Conservation (phyloP, 1,139 yeast genomes). For the Candida neerlandica region DNA sequence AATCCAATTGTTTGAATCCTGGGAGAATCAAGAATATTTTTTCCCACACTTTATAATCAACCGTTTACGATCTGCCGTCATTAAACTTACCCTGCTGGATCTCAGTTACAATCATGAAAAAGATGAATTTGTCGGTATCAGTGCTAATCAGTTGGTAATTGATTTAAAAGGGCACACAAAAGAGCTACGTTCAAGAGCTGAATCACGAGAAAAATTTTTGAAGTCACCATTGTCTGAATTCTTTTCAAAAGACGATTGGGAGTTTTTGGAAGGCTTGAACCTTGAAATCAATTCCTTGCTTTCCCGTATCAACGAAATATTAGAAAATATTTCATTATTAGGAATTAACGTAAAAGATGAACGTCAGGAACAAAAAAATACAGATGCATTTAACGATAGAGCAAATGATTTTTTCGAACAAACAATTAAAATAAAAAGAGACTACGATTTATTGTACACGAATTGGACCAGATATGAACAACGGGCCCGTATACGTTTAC, state of each 20-base stretch:
- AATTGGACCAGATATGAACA: not conserved
- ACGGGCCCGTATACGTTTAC: slow-evolving; percentile 6
- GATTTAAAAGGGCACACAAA: not conserved
- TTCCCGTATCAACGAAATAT: slow-evolving; percentile 32
- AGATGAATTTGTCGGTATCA: not conserved
- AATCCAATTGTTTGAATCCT: slow-evolving; percentile 38
- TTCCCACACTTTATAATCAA: slow-evolving; percentile 5
- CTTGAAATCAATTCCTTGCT: slow-evolving; percentile 32
- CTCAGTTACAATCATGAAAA: not conserved
- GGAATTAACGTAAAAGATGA: not conserved
- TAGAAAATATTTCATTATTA: slow-evolving; percentile 26
- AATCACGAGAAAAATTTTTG: not conserved
- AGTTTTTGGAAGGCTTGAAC: slow-evolving; percentile 14
- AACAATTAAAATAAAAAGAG: not conserved
- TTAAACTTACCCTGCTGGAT: not conserved
- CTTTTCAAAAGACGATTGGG: slow-evolving; percentile 14
- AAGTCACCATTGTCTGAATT: not conserved
- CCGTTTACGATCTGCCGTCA: not conserved
- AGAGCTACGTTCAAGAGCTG: not conserved
- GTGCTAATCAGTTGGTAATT: not conserved
- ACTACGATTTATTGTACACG: not conserved
- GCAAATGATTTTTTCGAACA: not conserved
- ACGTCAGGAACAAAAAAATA: not conserved
- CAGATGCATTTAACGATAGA: not conserved
- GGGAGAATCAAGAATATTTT: slow-evolving; percentile 35